Conservation (phyloP, 148 eudicot genomes). For the Fagopyrum tataricum region DNA sequence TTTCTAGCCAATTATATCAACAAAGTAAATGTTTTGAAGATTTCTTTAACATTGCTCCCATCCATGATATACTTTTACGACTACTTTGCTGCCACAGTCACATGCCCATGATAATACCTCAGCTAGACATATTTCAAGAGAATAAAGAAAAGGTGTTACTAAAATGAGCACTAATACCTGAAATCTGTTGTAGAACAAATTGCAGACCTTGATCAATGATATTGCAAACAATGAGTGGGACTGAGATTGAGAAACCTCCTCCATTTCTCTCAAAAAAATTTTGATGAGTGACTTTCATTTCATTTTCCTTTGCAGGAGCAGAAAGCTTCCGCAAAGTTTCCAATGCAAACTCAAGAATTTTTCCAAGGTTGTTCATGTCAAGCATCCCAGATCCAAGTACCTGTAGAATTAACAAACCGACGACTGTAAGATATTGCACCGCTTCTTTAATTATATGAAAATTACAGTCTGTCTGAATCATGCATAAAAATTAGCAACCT, state of each 20-base stretch:
- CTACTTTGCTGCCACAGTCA: background rate
- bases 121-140: background rate
- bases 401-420: slow-evolving; percentile 24
- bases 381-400: slow-evolving; percentile 52
- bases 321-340: slow-evolving; percentile 69
- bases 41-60: background rate
- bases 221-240: slow-evolving; percentile 32
- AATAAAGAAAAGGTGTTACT: background rate
- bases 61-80: background rate
- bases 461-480: background rate
- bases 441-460: background rate
- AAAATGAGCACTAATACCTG: slow-evolving; percentile 41
- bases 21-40: background rate
- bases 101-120: background rate
- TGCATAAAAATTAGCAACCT: slow-evolving; percentile 33
- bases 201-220: slow-evolving; percentile 74
- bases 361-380: slow-evolving; percentile 72
- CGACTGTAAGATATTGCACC: background rate
- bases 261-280: slow-evolving; percentile 50
- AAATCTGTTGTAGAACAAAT: slow-evolving; percentile 68
- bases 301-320: slow-evolving; percentile 75
- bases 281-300: slow-evolving; percentile 54
- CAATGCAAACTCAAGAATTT: slow-evolving; percentile 62
- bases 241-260: slow-evolving; percentile 39
- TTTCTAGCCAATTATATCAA: background rate